A percentile compares a stretch with the other conserved stretches of the same genome.
These are phyloP conservation scores for Penicillium griseofulvum DNA, from an alignment of 2,329 filamentous ascomycete species.

Conservation along the genomic window DNA sequence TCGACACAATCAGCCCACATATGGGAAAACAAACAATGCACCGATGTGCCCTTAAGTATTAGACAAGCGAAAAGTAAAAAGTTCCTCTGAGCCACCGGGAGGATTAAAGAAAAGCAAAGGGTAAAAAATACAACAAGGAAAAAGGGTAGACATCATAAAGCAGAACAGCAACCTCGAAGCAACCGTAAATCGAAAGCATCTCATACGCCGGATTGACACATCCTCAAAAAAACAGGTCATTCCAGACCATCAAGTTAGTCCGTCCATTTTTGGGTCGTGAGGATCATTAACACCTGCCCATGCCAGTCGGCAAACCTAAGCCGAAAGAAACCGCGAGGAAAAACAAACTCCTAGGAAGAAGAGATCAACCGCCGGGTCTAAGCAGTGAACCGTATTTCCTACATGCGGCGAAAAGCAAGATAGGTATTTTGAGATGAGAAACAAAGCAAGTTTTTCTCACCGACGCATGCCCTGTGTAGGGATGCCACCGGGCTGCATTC, in stretches of 20 bases:
- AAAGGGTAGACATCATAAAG: constrained; percentile 20
- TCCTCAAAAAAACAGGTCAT: constrained; percentile 28
- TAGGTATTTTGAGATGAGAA: constrained; percentile 12
- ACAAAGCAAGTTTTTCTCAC: constrained; percentile 4
- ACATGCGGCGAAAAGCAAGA: constrained; percentile 14
- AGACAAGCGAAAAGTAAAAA: constrained; percentile 24
- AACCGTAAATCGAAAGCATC: constrained; percentile 23
- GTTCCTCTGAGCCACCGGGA: constrained; percentile 12
- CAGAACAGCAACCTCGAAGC: constrained; percentile 24
- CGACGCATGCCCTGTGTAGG: constrained; percentile 39
- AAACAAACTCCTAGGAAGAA: constrained; percentile 16
- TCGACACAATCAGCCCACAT: constrained; percentile 21
- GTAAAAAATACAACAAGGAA: constrained; percentile 18
- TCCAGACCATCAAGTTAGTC: constrained; percentile 31
- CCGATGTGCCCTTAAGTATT: constrained; percentile 24
- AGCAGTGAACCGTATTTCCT: constrained; percentile 11
- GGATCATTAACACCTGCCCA: constrained; percentile 42
- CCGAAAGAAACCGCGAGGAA: constrained; percentile 19
- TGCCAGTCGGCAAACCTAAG: constrained; percentile 31
- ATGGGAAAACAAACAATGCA: constrained; percentile 17
- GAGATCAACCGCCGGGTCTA: constrained; percentile 17
- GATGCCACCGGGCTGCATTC: constrained; percentile 40
- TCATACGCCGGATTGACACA: constrained; percentile 32
- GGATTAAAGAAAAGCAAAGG: constrained; percentile 12
- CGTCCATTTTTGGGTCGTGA: constrained; percentile 38